Evolutionary conservation across 441 rosid genomes (phyloP).

Genomic region (Euphorbia corollata): DNA sequence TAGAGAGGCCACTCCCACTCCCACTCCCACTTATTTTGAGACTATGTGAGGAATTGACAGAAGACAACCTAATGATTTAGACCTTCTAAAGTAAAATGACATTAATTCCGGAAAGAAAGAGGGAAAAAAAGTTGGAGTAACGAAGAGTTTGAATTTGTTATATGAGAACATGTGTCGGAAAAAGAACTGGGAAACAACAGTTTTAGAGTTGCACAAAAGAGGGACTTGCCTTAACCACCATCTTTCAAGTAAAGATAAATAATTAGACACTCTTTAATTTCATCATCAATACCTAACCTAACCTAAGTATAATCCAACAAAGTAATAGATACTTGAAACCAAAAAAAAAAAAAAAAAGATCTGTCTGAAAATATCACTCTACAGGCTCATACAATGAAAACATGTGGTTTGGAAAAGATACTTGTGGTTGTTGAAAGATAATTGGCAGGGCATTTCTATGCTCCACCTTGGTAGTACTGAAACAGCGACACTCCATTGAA

Average conservation of each 20-base stretch:
- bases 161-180: too few species aligned
- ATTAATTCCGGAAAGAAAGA: not conserved
- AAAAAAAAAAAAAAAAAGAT: too few species aligned
- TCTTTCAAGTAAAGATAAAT: slow-evolving; percentile 10
- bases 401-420: not conserved
- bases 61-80: slow-evolving; percentile 36
- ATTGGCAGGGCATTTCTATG: not conserved
- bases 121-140: not conserved
- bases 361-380: not conserved
- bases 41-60: slow-evolving; percentile 18
- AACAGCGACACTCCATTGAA: not conserved
- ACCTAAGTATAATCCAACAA: too few species aligned
- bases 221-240: slow-evolving; percentile 21
- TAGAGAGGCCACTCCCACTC: too few species aligned
- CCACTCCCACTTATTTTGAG: slow-evolving; percentile 20
- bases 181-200: too few species aligned
- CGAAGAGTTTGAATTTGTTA: too few species aligned
- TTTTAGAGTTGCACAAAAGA: too few species aligned
- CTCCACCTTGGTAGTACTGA: not conserved
- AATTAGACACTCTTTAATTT: not conserved
- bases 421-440: not conserved
- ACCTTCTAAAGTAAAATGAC: slow-evolving; percentile 33
- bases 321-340: too few species aligned
- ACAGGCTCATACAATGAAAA: slow-evolving; percentile 9
- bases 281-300: too few species aligned